Conservation (phyloP, 2,329 filamentous ascomycete genomes). For the Geosmithia flava region DNA sequence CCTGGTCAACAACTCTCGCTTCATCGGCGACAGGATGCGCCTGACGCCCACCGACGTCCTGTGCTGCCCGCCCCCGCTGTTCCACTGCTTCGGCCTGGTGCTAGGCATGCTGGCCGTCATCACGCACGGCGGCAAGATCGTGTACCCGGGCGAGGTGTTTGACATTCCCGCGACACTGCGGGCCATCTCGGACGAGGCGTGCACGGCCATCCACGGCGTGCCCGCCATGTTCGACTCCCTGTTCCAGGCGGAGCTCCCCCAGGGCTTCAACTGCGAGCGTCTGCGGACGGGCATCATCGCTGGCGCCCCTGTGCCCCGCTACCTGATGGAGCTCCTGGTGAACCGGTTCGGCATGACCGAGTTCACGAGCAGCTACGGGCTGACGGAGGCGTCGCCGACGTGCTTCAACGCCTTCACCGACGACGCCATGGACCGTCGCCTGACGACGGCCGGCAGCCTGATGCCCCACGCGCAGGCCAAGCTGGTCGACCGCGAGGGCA, state of each 20-base stretch:
- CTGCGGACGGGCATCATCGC: conserved; percentile 70
- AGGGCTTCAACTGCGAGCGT: conserved; percentile 30
- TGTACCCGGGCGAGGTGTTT: conserved; percentile 66
- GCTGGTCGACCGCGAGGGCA: conserved; percentile 57
- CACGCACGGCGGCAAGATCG: conserved; percentile 64
- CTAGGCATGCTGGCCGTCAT: conserved; percentile 60
- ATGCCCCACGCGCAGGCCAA: conserved; percentile 69
- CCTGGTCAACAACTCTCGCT: conserved; percentile 53
- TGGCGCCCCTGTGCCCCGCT: conserved; percentile 62
- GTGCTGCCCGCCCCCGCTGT: conserved; percentile 73
- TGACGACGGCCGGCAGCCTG: conserved; percentile 63
- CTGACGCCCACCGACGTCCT: conserved; percentile 54
- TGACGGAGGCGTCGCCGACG: conserved; percentile 69
- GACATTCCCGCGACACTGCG: conserved; percentile 53
- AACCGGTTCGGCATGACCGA: conserved; percentile 63
- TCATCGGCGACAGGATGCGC: conserved; percentile 63
- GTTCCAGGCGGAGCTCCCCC: conserved; percentile 30
- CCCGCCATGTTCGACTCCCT: conserved; percentile 74
- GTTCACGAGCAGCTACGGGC: conserved; percentile 57
- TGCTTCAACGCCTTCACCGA: conserved; percentile 72
- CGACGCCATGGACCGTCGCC: conserved; percentile 52
- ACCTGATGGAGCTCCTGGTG: conserved; percentile 62
- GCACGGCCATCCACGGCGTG: conserved; percentile 69
- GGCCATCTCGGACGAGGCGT: conserved; percentile 53
- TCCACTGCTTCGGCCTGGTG: conserved; percentile 78